These are phyloP conservation scores for Dentipellis fragilis DNA, from an alignment of 768 basidiomycete species.

Conservation along the genomic window DNA sequence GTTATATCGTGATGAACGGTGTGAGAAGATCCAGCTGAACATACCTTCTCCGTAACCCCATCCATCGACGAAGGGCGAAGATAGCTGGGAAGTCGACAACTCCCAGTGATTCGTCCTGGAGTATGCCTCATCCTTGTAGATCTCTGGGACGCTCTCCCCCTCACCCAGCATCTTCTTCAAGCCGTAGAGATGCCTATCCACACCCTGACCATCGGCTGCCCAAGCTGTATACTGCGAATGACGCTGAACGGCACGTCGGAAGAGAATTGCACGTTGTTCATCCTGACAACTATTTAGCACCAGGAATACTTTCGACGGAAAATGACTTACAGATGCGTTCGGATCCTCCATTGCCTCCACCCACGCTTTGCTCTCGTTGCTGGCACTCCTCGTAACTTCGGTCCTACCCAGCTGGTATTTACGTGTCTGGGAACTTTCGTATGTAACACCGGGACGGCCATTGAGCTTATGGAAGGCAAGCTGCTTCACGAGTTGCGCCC, in stretches of 20 bases:
- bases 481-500: constrained; percentile 93
- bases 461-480: constrained; percentile 88
- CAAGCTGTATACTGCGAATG: constrained; percentile 83
- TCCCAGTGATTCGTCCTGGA: constrained; percentile 79
- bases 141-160: constrained; percentile 61
- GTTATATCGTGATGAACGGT: neutral
- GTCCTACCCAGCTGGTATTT: constrained; percentile 87
- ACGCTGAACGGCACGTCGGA: constrained; percentile 66
- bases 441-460: constrained; percentile 66
- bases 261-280: constrained; percentile 48
- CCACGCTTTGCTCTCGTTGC: constrained; percentile 76
- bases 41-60: constrained; percentile 97
- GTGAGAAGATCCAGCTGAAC: constrained; percentile 11
- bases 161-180: constrained; percentile 71
- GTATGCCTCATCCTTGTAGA: constrained; percentile 71
- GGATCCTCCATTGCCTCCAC: constrained; percentile 80
- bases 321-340: constrained; percentile 31
- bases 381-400: constrained; percentile 87
- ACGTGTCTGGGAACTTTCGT: constrained; percentile 91
- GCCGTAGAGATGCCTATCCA: constrained; percentile 93
- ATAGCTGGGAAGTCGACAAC: constrained; percentile 83
- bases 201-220: constrained; percentile 91
- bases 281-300: constrained; percentile 27
- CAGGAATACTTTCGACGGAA: neutral
- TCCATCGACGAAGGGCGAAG: constrained; percentile 73